These are phyloP conservation scores for Xerocomus minutiporus DNA, from an alignment of 1,284 basidiomycete species.

Conservation along the genomic window DNA sequence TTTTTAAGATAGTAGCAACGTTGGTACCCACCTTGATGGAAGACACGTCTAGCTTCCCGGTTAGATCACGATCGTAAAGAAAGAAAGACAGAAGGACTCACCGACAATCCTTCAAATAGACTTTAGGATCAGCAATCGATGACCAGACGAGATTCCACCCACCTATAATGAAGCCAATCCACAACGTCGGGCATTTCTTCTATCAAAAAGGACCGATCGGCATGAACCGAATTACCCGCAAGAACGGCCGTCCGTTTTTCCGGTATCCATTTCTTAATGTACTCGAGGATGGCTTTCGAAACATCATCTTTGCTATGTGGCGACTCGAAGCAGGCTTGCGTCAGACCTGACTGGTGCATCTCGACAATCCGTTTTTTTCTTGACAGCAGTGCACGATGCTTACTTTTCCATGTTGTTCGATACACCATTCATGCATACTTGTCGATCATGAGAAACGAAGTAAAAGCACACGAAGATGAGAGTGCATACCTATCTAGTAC, in stretches of 20 bases:
- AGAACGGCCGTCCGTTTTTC: slow-evolving; percentile 57
- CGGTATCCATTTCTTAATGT: slow-evolving; percentile 75
- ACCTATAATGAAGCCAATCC: slow-evolving; percentile 79
- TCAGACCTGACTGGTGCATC: slow-evolving; percentile 63
- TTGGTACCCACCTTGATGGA: slow-evolving; percentile 60
- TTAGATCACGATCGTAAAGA: background rate
- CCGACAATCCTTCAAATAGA: slow-evolving; percentile 51
- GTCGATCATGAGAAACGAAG: background rate
- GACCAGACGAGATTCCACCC: slow-evolving; percentile 8
- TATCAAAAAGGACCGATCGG: slow-evolving; percentile 66
- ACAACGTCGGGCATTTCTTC: slow-evolving; percentile 73
- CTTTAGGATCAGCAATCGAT: slow-evolving; percentile 6
- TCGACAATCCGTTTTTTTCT: background rate
- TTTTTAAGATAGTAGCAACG: background rate
- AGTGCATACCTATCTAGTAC: slow-evolving; percentile 55
- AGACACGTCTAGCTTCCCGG: slow-evolving; percentile 56
- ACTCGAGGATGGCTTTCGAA: slow-evolving; percentile 52
- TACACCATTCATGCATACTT: slow-evolving; percentile 79
- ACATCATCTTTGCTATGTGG: slow-evolving; percentile 54
- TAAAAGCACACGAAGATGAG: too few relatives aligned
- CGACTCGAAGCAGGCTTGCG: slow-evolving; percentile 62
- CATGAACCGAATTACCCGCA: slow-evolving; percentile 79
- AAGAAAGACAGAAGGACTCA: slow-evolving; percentile 30
- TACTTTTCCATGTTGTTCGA: slow-evolving; percentile 64
- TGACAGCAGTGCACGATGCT: background rate